Evolutionary conservation across 331 rosid species (phyloP).

Genomic region (Ulmus americana): DNA sequence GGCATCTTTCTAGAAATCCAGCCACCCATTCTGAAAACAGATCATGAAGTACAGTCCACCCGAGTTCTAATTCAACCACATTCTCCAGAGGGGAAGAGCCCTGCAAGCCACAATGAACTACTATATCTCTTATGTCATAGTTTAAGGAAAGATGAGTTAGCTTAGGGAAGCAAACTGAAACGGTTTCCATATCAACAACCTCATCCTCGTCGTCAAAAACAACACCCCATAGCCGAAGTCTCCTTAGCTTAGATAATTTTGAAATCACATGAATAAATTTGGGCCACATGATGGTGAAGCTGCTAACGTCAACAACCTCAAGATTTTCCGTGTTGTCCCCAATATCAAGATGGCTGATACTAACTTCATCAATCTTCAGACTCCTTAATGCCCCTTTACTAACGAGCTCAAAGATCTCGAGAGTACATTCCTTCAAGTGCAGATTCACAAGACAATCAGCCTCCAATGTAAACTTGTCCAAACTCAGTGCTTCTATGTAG

Average conservation of each 20-base stretch:
- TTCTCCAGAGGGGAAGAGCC: conserved; percentile 32
- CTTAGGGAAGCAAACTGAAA: conserved; percentile 35
- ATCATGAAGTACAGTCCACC: conserved; percentile 38
- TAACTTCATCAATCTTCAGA: conserved; percentile 60
- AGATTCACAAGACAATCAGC: conserved; percentile 48
- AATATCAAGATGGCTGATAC: conserved; percentile 57
- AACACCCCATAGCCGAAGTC: conserved; percentile 41
- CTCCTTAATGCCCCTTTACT: conserved; percentile 50
- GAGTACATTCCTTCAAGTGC: conserved; percentile 51
- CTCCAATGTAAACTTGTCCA: conserved; percentile 46
- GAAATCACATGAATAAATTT: conserved; percentile 58
- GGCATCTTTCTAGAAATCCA: conserved; percentile 38
- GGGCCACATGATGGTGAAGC: conserved; percentile 65
- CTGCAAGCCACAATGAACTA: conserved; percentile 29
- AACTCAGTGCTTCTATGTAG: conserved; percentile 40
- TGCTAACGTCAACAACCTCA: conserved; percentile 60
- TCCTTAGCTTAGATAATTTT: conserved; percentile 32
- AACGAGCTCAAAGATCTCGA: conserved; percentile 47
- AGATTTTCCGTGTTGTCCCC: conserved; percentile 64
- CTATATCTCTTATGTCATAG: conserved; percentile 31
- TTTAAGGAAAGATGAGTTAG: conserved; percentile 30
- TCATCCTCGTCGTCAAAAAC: conserved; percentile 36
- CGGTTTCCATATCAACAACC: conserved; percentile 33
- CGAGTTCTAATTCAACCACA: conserved; percentile 39
- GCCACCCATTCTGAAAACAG: conserved; percentile 45